These are phyloP conservation scores for Colletotrichum theobromicola DNA, from an alignment of 2,329 filamentous ascomycete genomes.

Conservation along the genomic window DNA sequence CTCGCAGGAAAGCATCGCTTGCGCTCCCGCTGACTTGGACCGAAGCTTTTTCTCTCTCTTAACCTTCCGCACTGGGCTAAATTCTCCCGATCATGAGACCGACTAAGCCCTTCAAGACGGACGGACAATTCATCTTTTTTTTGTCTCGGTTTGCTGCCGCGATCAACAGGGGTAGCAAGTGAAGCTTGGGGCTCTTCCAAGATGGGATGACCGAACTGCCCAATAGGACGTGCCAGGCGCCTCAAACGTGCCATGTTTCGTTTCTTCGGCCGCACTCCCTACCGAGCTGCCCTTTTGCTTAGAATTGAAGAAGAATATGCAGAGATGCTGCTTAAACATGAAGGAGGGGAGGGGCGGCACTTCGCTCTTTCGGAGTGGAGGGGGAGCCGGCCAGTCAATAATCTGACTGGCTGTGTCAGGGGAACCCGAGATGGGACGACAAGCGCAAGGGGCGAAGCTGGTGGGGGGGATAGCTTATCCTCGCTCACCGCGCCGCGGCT, in stretches of 20 bases:
- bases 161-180: background rate
- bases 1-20: background rate
- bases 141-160: background rate
- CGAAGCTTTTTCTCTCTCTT: conserved; percentile 8
- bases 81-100: conserved; percentile 11
- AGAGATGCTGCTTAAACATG: background rate
- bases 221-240: background rate
- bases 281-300: conserved; percentile 9
- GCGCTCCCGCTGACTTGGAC: background rate
- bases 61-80: conserved; percentile 5
- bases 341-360: background rate
- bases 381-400: background rate
- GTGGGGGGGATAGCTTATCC: background rate
- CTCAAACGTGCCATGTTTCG: conserved; percentile 20
- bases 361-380: background rate
- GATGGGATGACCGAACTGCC: conserved; percentile 8
- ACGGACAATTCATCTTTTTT: background rate
- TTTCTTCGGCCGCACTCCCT: conserved; percentile 14
- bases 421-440: background rate
- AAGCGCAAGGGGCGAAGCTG: background rate
- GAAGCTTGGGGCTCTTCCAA: conserved; percentile 3
- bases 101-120: background rate
- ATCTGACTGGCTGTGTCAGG: background rate
- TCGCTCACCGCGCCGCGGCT: background rate
- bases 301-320: background rate